Base-by-base conservation (phyloP, 257 asterid genomes). In the Rehmannia glutinosa region DNA sequence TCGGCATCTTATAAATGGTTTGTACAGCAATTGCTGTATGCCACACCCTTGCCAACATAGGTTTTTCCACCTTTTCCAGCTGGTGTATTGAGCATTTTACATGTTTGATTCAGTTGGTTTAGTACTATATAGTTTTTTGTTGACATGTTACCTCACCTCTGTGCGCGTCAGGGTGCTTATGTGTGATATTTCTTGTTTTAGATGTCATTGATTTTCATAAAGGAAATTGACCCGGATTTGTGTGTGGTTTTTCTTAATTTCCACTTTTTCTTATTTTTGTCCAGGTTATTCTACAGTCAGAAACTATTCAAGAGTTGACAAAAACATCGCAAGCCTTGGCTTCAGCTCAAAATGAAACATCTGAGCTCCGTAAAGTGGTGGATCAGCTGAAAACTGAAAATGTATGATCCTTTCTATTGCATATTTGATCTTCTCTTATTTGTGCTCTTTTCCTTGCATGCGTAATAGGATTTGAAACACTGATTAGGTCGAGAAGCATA, bases 261-360 rank as follows among this genome's bases (percentile, higher is more conserved):
- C n/a, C n/a, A n/a, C n/a, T 56, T 30, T 30, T 68, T 38, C 49
- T 68, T 10, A 15, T 55, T 46, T 56, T 53, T 56, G 27, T 70
- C 50, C 76, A 91, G 96, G 96, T 93, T 67, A 80, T 90, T 70
- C 80, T 90, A 35, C 99, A 90, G 71, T 93, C 97, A 5, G 96
- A 88, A 69, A 93, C 99, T 59, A 93, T 93, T 80, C 95, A 93
- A 74, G 97, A 93, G 78, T 74, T 93, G 86, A 93, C 87, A 7
- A 88, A 78, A 84, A 88, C 99, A 19, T 93, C 99, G 2, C 84
- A 86, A 64, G 88, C 95, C 32, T 78, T 91, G 84, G 83, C 91
- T 78, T 64, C 82, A 20, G 71, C 77, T 9, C 96, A 90, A 66
- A 86, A 73, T 47, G 96, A 88, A 77, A 77, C 83, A 67, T 84